Percentiles rank a stretch among this genome's conserved stretches.
Conservation (phyloP, 78 protist genomes). For the Mastigamoeba balamuthi region DNA sequence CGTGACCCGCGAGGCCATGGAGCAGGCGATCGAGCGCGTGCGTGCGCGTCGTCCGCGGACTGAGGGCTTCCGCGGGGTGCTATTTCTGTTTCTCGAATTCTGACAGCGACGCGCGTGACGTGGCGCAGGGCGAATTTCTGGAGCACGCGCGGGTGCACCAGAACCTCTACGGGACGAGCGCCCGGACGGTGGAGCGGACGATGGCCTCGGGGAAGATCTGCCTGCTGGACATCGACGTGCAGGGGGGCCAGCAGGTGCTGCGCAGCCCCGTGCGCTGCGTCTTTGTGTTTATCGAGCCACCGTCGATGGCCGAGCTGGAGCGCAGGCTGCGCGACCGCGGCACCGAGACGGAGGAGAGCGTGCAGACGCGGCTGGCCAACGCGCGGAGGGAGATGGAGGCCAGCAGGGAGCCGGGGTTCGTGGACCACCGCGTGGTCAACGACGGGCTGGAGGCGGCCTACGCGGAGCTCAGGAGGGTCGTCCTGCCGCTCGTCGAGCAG, state of each 20-base stretch:
- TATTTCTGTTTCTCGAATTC: no score
- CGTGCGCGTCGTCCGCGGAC: neutral
- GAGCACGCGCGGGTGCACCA: slow-evolving; percentile 54
- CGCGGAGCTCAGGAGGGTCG: slow-evolving; percentile 11
- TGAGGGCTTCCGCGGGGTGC: neutral
- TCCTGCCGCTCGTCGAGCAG: no score
- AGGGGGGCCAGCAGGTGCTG: slow-evolving; percentile 72
- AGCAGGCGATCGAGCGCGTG: slow-evolving; percentile 24
- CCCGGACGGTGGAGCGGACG: slow-evolving; percentile 28
- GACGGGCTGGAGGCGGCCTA: slow-evolving; percentile 64
- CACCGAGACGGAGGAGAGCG: slow-evolving; percentile 73
- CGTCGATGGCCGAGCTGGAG: slow-evolving; percentile 59
- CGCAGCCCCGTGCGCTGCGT: slow-evolving; percentile 15
- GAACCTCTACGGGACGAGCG: slow-evolving; percentile 54
- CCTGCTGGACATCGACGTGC: slow-evolving; percentile 81
- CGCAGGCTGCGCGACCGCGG: slow-evolving; percentile 56
- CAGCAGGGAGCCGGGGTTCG: slow-evolving; percentile 28
- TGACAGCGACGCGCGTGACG: no score
- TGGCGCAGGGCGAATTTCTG: slow-evolving; percentile 10
- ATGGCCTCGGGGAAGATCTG: slow-evolving; percentile 44
- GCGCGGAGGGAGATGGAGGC: slow-evolving; percentile 63
- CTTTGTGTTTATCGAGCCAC: slow-evolving; percentile 66
- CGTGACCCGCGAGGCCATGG: slow-evolving; percentile 7
- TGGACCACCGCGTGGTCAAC: slow-evolving; percentile 54
- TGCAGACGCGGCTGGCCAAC: slow-evolving; percentile 49